Evolutionary conservation across 2,329 filamentous ascomycete genomes (phyloP).

Genomic region (Arthrobotrys pseudoclavata): DNA sequence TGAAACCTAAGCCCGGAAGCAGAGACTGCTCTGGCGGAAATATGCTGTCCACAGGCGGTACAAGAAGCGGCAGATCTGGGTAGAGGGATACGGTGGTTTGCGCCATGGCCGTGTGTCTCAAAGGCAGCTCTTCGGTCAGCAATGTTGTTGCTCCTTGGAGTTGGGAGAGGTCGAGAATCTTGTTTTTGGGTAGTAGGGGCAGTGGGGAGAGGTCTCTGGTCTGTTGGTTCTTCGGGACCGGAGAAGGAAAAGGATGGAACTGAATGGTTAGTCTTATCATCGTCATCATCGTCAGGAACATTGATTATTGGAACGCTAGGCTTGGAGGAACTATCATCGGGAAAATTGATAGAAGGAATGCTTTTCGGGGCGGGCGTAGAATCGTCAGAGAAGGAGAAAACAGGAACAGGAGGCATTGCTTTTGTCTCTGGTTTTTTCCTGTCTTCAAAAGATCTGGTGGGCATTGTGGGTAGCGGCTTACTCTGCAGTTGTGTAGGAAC

Average conservation of each 20-base stretch:
- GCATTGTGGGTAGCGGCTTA: constrained; percentile 37
- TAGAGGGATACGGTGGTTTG: constrained; percentile 56
- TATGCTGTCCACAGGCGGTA: constrained; percentile 84
- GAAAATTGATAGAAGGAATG: constrained; percentile 59
- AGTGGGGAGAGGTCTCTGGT: constrained; percentile 47
- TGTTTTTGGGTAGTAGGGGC: constrained; percentile 45
- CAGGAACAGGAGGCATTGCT: constrained; percentile 59
- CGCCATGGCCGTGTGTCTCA: constrained; percentile 45
- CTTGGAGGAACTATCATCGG: constrained; percentile 57
- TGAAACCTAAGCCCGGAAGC: constrained; percentile 88
- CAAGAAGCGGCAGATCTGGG: constrained; percentile 75
- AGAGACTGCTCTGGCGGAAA: constrained; percentile 90
- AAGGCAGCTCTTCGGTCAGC: constrained; percentile 53
- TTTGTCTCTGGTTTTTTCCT: constrained; percentile 34
- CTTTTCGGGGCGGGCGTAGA: constrained; percentile 48
- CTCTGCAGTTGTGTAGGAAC: constrained; percentile 17
- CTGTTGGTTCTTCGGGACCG: constrained; percentile 40
- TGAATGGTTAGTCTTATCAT: constrained; percentile 55
- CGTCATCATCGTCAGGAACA: constrained; percentile 50
- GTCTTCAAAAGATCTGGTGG: constrained; percentile 20
- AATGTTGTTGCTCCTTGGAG: constrained; percentile 45
- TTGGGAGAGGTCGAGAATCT: constrained; percentile 46
- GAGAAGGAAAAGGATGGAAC: constrained; percentile 61
- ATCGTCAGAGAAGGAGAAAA: constrained; percentile 61
- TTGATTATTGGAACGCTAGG: constrained; percentile 59